Percentiles rank a stretch among this genome's conserved stretches.
phyloP scores from a whole-genome alignment of 371 early-diverging fungal species.

The Encephalitozoon intestinalis region DNA sequence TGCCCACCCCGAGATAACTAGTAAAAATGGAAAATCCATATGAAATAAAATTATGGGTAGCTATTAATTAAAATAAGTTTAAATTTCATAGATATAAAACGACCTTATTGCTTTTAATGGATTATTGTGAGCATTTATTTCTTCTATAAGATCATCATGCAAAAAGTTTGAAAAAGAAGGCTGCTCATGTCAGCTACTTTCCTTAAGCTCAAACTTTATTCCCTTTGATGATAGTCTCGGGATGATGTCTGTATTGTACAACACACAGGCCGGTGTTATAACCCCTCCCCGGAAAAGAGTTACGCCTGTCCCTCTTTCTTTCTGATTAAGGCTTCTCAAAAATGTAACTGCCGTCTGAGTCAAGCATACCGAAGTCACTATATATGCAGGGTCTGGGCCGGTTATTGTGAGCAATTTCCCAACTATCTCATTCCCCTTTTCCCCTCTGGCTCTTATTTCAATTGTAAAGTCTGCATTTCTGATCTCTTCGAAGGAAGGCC shows the following conservation, averaged over 20 bases:
- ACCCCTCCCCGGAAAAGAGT: slow-evolving; percentile 45
- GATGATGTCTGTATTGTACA: slow-evolving; percentile 50
- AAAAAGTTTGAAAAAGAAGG: no score
- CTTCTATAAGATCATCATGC: no score
- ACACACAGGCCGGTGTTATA: slow-evolving; percentile 56
- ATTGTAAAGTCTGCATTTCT: slow-evolving; percentile 48
- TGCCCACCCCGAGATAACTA: no score
- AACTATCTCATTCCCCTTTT: not conserved
- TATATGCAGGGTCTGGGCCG: slow-evolving; percentile 61
- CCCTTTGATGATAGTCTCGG: slow-evolving; percentile 45
- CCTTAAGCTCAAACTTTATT: slow-evolving; percentile 41
- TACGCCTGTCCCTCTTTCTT: not conserved
- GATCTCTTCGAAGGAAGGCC: slow-evolving; percentile 43
- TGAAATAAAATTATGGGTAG: no score
- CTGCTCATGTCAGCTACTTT: no score
- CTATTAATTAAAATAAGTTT: no score
- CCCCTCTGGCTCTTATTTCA: slow-evolving; percentile 37
- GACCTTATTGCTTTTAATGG: no score
- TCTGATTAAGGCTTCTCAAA: slow-evolving; percentile 3
- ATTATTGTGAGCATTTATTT: not conserved
- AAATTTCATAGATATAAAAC: no score
- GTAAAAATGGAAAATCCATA: no score
- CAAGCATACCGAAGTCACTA: slow-evolving; percentile 54
- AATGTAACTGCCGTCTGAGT: slow-evolving; percentile 31
- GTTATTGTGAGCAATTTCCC: slow-evolving; percentile 39